phyloP scores from a whole-genome alignment of 768 basidiomycete species.

The Gloeophyllum trabeum region DNA sequence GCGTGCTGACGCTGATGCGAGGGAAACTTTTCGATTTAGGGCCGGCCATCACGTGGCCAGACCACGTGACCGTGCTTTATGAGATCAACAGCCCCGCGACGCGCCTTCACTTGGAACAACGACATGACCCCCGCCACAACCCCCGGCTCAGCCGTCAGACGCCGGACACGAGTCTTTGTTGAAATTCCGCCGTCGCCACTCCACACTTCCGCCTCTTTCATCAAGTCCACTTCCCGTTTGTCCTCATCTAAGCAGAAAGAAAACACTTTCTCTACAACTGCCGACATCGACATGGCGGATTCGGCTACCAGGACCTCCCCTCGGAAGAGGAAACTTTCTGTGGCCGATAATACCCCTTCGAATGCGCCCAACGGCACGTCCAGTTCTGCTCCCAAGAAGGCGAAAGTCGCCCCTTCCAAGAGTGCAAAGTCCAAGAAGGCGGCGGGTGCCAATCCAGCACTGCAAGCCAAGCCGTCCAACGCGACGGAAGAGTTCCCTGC shows the following conservation, averaged over 20 bases:
- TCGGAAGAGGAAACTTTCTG: constrained; percentile 16
- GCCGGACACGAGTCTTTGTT: constrained; percentile 40
- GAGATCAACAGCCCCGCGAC: constrained; percentile 6
- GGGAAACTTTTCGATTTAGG: constrained; percentile 18
- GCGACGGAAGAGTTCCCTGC: constrained; percentile 20
- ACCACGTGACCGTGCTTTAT: constrained; percentile 19
- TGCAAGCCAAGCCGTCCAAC: constrained; percentile 1
- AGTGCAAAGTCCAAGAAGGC: constrained; percentile 1
- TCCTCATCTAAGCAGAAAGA: constrained; percentile 8
- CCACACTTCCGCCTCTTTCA: constrained; percentile 4
- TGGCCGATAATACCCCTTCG: constrained; percentile 3
- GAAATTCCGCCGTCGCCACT: constrained; percentile 45
- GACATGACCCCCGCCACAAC: constrained; percentile 9
- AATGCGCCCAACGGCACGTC: constrained; percentile 2
- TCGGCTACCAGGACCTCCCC: not conserved
- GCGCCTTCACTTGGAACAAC: constrained; percentile 15
- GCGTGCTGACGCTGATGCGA: constrained; percentile 1
- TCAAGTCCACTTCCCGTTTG: constrained; percentile 5
- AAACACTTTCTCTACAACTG: constrained; percentile 14
- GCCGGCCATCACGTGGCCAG: constrained; percentile 11
- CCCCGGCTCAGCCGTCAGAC: constrained; percentile 15
- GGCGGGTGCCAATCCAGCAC: not conserved
- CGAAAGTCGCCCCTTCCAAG: constrained; percentile 4
- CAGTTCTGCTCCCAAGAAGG: not conserved
- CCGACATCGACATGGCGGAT: constrained; percentile 9